A percentile compares a stretch with the other conserved stretches of the same genome.
Conservation (phyloP, 1,284 basidiomycete species). For the Apiotrichum brassicae region DNA sequence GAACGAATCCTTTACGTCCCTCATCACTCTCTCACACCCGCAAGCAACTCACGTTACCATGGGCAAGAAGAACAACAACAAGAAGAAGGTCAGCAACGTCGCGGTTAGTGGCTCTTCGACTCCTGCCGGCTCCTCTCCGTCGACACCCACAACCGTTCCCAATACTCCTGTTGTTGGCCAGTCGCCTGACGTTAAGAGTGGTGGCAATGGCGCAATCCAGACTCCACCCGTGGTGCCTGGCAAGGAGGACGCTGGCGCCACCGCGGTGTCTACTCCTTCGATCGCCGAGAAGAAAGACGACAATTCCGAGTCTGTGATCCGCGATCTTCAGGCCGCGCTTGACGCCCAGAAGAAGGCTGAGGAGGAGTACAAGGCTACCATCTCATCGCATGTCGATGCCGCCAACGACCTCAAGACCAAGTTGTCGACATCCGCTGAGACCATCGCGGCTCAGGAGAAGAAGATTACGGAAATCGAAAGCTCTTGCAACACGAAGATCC, state of each 20-base stretch:
- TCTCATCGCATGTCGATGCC: conserved; percentile 5
- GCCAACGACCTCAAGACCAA: not conserved
- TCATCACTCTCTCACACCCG: too few relatives aligned
- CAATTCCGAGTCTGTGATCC: not conserved
- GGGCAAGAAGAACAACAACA: conserved; percentile 1
- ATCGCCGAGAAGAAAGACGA: not conserved
- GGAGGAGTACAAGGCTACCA: not conserved
- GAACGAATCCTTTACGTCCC: too few relatives aligned
- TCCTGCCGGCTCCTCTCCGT: not conserved
- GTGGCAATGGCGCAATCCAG: not conserved
- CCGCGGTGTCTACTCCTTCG: not conserved
- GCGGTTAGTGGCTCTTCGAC: not conserved
- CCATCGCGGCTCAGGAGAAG: conserved; percentile 14
- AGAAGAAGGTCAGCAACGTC: not conserved
- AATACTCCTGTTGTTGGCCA: not conserved
- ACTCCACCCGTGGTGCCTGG: too few relatives aligned
- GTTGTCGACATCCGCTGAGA: not conserved
- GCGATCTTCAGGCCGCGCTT: not conserved
- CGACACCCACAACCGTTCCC: not conserved
- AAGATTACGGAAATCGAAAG: conserved; percentile 11
- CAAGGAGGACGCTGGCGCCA: too few relatives aligned
- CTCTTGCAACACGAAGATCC: conserved; percentile 11
- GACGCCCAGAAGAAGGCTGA: not conserved
- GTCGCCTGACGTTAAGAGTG: not conserved
- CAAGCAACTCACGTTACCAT: too few relatives aligned